Evolutionary conservation across 2,329 filamentous ascomycete species (phyloP).

Genomic region (Pseudogymnoascus sp.): DNA sequence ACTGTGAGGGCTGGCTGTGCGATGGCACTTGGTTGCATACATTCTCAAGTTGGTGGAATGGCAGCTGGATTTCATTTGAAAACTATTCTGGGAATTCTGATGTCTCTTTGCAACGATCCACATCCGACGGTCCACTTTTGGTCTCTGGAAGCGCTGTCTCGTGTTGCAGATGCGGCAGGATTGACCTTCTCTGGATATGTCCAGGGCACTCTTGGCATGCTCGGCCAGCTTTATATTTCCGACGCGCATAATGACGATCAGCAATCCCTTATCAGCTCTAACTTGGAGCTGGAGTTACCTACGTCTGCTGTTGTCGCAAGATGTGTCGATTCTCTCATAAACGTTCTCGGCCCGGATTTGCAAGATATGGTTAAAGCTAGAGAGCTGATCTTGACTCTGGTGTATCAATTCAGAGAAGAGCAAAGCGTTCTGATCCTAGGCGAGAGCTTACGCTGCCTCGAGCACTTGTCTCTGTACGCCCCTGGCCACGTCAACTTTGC

Average conservation of each 20-base stretch:
- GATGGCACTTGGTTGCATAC: slow-evolving; percentile 85
- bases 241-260: slow-evolving; percentile 88
- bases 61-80: slow-evolving; percentile 93
- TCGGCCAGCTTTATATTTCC: slow-evolving; percentile 84
- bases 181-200: slow-evolving; percentile 88
- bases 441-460: slow-evolving; percentile 74
- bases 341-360: slow-evolving; percentile 89
- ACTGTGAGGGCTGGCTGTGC: slow-evolving; percentile 91
- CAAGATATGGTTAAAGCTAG: slow-evolving; percentile 89
- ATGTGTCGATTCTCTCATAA: slow-evolving; percentile 91
- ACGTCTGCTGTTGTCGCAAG: slow-evolving; percentile 77
- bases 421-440: slow-evolving; percentile 62
- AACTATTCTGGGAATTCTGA: slow-evolving; percentile 94
- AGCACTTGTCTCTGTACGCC: slow-evolving; percentile 88
- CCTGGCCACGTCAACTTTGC: slow-evolving; percentile 78
- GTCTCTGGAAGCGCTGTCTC: slow-evolving; percentile 81
- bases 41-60: slow-evolving; percentile 95
- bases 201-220: slow-evolving; percentile 82
- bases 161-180: slow-evolving; percentile 85
- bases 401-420: slow-evolving; percentile 75
- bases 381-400: slow-evolving; percentile 81
- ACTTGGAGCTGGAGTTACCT: slow-evolving; percentile 77
- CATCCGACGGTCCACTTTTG: slow-evolving; percentile 95
- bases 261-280: slow-evolving; percentile 73
- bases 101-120: slow-evolving; percentile 92